Evolutionary conservation across 352 stramenopile genomes (phyloP).

Genomic region (Salisapilia sapeloensis): DNA sequence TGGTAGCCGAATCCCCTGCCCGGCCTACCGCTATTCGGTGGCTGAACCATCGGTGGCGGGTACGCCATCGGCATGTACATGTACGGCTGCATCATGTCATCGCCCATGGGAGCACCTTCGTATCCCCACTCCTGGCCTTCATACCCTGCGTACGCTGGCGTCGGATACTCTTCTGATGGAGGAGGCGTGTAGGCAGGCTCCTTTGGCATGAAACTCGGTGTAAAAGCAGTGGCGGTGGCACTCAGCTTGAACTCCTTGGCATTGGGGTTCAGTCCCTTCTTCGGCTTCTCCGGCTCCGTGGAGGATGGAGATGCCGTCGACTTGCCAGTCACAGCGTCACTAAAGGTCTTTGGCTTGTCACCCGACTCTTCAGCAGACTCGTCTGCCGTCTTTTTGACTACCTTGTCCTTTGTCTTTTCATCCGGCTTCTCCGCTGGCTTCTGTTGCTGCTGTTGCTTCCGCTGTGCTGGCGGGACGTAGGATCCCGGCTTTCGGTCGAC

Average conservation of each 20-base stretch:
- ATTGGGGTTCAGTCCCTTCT: slow-evolving; percentile 69
- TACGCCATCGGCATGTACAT: slow-evolving; percentile 57
- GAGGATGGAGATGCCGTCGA: slow-evolving; percentile 4
- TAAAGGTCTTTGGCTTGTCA: slow-evolving; percentile 53
- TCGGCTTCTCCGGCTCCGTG: slow-evolving; percentile 4
- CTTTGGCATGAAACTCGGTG: slow-evolving; percentile 25
- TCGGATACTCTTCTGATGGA: slow-evolving; percentile 18
- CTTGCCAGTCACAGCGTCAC: slow-evolving; percentile 40
- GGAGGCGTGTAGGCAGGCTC: slow-evolving; percentile 9
- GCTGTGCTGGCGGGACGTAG: slow-evolving; percentile 52
- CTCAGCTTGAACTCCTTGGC: slow-evolving; percentile 80
- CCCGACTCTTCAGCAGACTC: slow-evolving; percentile 1
- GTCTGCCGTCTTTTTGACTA: neutral
- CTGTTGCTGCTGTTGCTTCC: slow-evolving; percentile 18
- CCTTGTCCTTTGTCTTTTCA: slow-evolving; percentile 3
- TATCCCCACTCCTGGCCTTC: slow-evolving; percentile 61
- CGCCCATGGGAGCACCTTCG: slow-evolving; percentile 21
- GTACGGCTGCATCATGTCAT: slow-evolving; percentile 37
- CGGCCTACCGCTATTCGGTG: slow-evolving; percentile 4
- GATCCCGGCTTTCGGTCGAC: slow-evolving; percentile 52
- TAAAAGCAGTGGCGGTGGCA: slow-evolving; percentile 41
- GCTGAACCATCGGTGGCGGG: slow-evolving; percentile 36
- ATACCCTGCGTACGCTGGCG: slow-evolving; percentile 16
- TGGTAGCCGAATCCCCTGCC: slow-evolving; percentile 24
- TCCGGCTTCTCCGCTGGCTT: slow-evolving; percentile 12